Conservation (phyloP, 352 stramenopile species). For the Blastocystis sp. region DNA sequence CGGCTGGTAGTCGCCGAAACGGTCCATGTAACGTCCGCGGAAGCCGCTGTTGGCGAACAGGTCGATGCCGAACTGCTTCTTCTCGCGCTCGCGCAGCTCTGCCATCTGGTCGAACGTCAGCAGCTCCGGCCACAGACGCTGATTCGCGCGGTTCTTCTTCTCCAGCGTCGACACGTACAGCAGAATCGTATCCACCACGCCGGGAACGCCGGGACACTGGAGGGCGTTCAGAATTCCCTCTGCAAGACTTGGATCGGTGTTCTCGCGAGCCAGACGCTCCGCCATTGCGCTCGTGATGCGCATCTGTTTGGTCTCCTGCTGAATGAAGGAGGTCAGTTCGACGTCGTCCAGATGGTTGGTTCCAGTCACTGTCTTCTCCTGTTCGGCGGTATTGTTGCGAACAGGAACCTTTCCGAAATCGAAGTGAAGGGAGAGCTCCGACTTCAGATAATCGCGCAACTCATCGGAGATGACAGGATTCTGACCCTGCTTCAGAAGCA, state of each 20-base stretch:
- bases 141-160: neutral
- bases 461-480: neutral
- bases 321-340: neutral
- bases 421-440: neutral
- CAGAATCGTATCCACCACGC: neutral
- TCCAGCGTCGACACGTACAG: constrained; percentile 5
- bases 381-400: too few species aligned
- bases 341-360: too few species aligned
- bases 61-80: neutral
- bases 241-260: neutral
- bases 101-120: constrained; percentile 10
- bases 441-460: neutral
- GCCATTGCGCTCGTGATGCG: too few species aligned
- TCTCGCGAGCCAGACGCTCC: neutral
- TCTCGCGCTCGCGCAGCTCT: neutral
- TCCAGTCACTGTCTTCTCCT: neutral
- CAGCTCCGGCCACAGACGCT: neutral
- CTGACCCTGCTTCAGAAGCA: neutral
- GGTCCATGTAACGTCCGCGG: neutral
- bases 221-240: neutral
- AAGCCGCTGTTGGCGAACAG: neutral
- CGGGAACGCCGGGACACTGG: neutral
- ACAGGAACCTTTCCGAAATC: too few species aligned
- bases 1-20: neutral
- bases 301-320: neutral